Percentiles rank a stretch among this genome's conserved stretches.
Evolutionary conservation across 768 basidiomycete species (phyloP).

Genomic region (Lentinus tigrinus): DNA sequence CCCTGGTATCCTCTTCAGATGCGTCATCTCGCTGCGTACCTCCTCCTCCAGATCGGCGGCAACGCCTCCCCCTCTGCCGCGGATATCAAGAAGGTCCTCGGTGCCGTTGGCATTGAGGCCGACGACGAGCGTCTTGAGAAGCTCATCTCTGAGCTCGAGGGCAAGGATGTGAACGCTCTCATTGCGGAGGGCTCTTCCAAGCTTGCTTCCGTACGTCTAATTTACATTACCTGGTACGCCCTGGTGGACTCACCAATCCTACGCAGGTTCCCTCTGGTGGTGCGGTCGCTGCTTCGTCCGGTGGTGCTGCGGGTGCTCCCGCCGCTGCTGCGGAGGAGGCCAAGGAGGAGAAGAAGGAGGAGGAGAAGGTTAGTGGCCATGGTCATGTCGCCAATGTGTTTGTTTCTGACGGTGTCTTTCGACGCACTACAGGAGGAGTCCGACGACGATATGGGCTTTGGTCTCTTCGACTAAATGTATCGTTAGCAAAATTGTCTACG

Average conservation of each 20-base stretch:
- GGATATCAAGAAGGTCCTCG: slow-evolving; percentile 88
- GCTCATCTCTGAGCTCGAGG: slow-evolving; percentile 86
- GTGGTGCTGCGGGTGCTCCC: slow-evolving; percentile 52
- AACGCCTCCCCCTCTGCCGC: slow-evolving; percentile 82
- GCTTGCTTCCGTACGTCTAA: slow-evolving; percentile 80
- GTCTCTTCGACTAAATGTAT: slow-evolving; percentile 83
- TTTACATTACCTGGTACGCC: not conserved
- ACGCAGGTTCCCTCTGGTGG: slow-evolving; percentile 91
- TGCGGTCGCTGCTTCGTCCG: slow-evolving; percentile 58
- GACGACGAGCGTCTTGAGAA: slow-evolving; percentile 79
- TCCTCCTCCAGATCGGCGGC: slow-evolving; percentile 94
- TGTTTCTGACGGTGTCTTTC: not conserved
- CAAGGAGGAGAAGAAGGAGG: slow-evolving; percentile 83
- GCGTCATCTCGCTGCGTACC: slow-evolving; percentile 94
- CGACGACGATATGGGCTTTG: slow-evolving; percentile 99
- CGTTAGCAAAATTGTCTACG: slow-evolving; percentile 9
- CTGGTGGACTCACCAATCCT: not conserved
- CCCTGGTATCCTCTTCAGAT: slow-evolving; percentile 45
- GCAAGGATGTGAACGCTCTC: slow-evolving; percentile 85
- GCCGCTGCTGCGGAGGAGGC: slow-evolving; percentile 72
- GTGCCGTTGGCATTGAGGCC: slow-evolving; percentile 82
- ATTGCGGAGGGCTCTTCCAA: slow-evolving; percentile 92
- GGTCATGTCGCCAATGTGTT: not conserved
- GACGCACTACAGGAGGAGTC: slow-evolving; percentile 68
- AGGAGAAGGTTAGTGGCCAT: slow-evolving; percentile 67